phyloP scores from a whole-genome alignment of 1,284 basidiomycete genomes.

The Ganoderma lucidum region DNA sequence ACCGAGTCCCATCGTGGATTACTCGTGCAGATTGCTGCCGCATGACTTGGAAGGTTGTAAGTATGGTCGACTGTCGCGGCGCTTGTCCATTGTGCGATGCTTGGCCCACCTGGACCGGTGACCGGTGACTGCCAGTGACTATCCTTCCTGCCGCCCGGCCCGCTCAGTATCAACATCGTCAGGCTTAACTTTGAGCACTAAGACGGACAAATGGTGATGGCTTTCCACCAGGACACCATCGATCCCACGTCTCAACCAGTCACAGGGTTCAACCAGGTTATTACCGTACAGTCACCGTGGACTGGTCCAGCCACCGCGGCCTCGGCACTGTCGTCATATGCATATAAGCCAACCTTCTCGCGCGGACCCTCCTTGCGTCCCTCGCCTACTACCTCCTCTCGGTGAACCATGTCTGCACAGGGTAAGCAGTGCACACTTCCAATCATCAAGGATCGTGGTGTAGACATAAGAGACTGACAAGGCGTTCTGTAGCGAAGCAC shows the following conservation, averaged over 20 bases:
- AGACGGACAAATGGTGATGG: not conserved
- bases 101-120: no score
- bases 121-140: no score
- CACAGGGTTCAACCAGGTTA: not conserved
- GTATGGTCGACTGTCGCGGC: not conserved
- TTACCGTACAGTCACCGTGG: not conserved
- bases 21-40: not conserved
- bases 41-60: not conserved
- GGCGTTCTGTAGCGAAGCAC: constrained; percentile 64
- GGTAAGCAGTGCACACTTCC: constrained; percentile 27
- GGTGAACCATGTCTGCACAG: constrained; percentile 34
- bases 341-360: constrained; percentile 13
- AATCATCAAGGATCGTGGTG: not conserved
- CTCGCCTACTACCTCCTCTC: not conserved
- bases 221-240: not conserved
- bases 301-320: not conserved
- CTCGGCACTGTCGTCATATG: not conserved
- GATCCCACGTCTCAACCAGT: constrained; percentile 2
- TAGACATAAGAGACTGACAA: constrained; percentile 3
- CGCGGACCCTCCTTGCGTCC: not conserved
- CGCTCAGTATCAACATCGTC: not conserved
- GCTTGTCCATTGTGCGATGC: no score
- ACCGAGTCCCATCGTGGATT: not conserved
- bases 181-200: not conserved
- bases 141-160: not conserved